A percentile compares a stretch with the other conserved stretches of the same genome.
These are phyloP conservation scores for Geotrichum klebahnii DNA, from an alignment of 1,139 yeast genomes.

Conservation along the genomic window DNA sequence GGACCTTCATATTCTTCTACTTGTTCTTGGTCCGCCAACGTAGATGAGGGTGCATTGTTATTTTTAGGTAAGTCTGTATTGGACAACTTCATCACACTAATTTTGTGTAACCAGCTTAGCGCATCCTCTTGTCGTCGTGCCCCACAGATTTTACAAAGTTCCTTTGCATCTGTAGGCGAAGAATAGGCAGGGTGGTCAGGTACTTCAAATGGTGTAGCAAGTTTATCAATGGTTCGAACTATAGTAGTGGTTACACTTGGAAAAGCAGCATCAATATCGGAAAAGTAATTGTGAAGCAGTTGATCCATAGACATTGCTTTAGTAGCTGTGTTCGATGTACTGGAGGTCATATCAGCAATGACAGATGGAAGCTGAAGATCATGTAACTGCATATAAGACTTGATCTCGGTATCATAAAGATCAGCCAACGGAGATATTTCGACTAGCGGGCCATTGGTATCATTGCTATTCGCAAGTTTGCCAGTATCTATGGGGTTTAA, in stretches of 20 bases:
- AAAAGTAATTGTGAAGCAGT: slow-evolving; percentile 69
- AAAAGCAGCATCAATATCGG: slow-evolving; percentile 70
- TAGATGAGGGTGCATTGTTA: too few relatives aligned
- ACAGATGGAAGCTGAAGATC: slow-evolving; percentile 32
- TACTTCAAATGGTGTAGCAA: slow-evolving; percentile 47
- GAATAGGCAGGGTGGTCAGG: slow-evolving; percentile 16
- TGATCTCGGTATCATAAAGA: slow-evolving; percentile 61
- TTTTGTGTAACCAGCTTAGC: slow-evolving; percentile 62
- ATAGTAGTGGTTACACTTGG: slow-evolving; percentile 93
- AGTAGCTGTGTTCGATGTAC: slow-evolving; percentile 32
- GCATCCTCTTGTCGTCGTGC: slow-evolving; percentile 46
- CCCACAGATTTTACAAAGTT: slow-evolving; percentile 35
- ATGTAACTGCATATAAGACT: slow-evolving; percentile 47
- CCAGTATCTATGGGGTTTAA: slow-evolving; percentile 19
- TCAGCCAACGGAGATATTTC: slow-evolving; percentile 73
- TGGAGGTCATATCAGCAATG: background rate
- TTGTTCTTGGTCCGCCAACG: background rate
- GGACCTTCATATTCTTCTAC: slow-evolving; percentile 12
- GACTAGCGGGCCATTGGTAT: slow-evolving; percentile 33
- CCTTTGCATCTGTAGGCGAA: slow-evolving; percentile 16
- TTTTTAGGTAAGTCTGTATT: slow-evolving; percentile 31
- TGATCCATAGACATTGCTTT: slow-evolving; percentile 78
- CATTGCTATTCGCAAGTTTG: background rate
- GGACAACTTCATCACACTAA: slow-evolving; percentile 63
- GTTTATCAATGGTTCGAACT: slow-evolving; percentile 79